Evolutionary conservation across 345 rosid genomes (phyloP), one percentile per base, ranked within the genome.

Genomic region (Excoecaria cochinchinensis): DNA sequence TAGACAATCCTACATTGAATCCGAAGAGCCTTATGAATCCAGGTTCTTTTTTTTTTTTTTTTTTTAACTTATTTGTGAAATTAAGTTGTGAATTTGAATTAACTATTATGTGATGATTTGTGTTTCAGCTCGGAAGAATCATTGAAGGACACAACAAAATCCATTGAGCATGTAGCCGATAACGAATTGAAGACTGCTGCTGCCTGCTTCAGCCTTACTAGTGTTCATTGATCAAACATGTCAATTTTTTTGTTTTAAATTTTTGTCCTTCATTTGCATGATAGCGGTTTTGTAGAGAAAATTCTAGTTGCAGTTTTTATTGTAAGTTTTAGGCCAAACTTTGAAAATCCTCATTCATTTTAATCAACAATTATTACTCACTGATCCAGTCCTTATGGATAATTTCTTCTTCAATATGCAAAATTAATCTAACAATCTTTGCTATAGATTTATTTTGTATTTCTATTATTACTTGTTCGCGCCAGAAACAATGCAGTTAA

Each of bases 131-230:
- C 94, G 0, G 93, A 88, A 76, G 90, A 85, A 76, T 85, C 90
- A 3, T 47, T 91, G 80, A 87, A 89, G 76, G 91, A 87, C 59
- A 82, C 82, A 0, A 81, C 85, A 42, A 82, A 81, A 67, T 83
- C 87, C 9, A 80, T 82, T 8, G 89, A 86, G 77, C 86, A 82
- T 61, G 88, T 82, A 21, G 92, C 87, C n/a, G 91, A 89, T 51
- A 90, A 88, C 4, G 97, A 92, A 77, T 60, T 90, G 86, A 94
- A 90, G 87, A 92, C 79, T 77, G 99, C 97, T 7, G 97, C 97
- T 39, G 94, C 92, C 12, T 86, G 96, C 81, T 89, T 95, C 78
- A 91, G 86, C 74, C 94, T 95, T 39, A 92, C 91, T 25, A 90
- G 97, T 85, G 86, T 92, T 80, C 88, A 85, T 63, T 85, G 86